Conservation (phyloP, 1,284 basidiomycete species). For the Pyrrhoderma noxium region DNA sequence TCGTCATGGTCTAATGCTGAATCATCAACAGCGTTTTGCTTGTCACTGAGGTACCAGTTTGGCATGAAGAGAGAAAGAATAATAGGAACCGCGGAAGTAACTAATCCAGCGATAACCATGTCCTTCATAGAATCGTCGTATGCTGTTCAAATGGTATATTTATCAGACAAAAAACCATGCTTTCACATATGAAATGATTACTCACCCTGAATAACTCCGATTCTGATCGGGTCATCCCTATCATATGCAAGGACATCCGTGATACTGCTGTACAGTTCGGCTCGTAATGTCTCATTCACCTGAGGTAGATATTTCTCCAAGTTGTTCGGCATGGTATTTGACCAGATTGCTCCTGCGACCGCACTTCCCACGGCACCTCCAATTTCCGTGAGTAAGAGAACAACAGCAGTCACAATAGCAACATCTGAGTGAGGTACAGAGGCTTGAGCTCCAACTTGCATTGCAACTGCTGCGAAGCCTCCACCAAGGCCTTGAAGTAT, state of each 20-base stretch:
- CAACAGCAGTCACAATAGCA: conserved; percentile 75
- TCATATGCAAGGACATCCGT: conserved; percentile 37
- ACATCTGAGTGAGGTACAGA: conserved; percentile 71
- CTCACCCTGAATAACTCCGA: conserved; percentile 48
- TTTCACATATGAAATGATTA: conserved; percentile 7
- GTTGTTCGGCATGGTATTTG: conserved; percentile 49
- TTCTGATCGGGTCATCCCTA: conserved; percentile 44
- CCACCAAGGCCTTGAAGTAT: conserved; percentile 75
- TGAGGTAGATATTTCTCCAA: conserved; percentile 48
- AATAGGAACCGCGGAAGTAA: conserved; percentile 34
- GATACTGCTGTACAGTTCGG: conserved; percentile 45
- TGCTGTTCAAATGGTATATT: conserved; percentile 26
- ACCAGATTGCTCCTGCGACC: conserved; percentile 54
- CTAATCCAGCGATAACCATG: conserved; percentile 41
- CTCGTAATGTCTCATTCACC: conserved; percentile 31
- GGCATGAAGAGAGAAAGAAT: conserved; percentile 36
- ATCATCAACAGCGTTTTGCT: conserved; percentile 38
- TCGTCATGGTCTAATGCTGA: too few relatives aligned
- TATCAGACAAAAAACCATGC: not conserved
- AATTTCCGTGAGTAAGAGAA: conserved; percentile 74
- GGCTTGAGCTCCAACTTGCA: conserved; percentile 75
- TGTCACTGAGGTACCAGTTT: conserved; percentile 40
- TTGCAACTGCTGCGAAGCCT: conserved; percentile 63
- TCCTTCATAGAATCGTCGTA: conserved; percentile 50
- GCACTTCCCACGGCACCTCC: conserved; percentile 69